Percentiles rank a stretch among this genome's conserved stretches.
These are phyloP conservation scores for Chaetomium strumarium DNA, from an alignment of 2,329 filamentous ascomycete genomes.

Conservation along the genomic window DNA sequence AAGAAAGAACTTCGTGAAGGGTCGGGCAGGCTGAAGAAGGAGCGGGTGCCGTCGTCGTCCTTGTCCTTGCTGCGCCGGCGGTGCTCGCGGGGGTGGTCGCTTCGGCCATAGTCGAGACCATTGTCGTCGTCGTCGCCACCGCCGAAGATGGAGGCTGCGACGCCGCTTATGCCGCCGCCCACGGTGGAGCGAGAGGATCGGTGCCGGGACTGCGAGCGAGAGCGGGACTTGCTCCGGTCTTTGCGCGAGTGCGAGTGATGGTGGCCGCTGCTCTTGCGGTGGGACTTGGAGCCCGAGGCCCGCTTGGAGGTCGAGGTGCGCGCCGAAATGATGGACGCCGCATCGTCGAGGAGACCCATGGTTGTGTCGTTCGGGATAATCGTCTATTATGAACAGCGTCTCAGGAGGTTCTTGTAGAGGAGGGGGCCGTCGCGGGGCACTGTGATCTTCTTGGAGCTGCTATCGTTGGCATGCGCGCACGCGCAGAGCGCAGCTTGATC, in stretches of 20 bases:
- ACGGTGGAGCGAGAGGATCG: constrained; percentile 28
- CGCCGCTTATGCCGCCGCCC: constrained; percentile 27
- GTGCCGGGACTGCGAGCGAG: constrained; percentile 28
- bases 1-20: constrained; percentile 35
- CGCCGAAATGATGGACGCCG: constrained; percentile 28
- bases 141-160: constrained; percentile 42
- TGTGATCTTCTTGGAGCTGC: too few relatives aligned
- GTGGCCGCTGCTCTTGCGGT: constrained; percentile 32
- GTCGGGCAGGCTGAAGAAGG: constrained; percentile 30
- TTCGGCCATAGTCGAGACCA: neutral
- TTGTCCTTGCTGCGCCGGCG: neutral
- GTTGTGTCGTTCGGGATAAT: neutral
- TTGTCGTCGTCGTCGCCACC: constrained; percentile 32
- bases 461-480: neutral
- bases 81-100: neutral
- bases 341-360: constrained; percentile 34
- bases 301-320: constrained; percentile 27
- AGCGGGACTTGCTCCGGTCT: constrained; percentile 28
- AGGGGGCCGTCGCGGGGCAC: neutral
- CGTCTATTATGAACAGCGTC: neutral
- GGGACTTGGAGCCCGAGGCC: constrained; percentile 30
- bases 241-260: constrained; percentile 11
- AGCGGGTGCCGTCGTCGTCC: constrained; percentile 36
- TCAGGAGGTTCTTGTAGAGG: neutral
- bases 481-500: too few relatives aligned